A percentile compares a stretch with the other conserved stretches of the same genome.
Conservation (phyloP, 2,329 filamentous ascomycete genomes). For the Epichloe bromicola region DNA sequence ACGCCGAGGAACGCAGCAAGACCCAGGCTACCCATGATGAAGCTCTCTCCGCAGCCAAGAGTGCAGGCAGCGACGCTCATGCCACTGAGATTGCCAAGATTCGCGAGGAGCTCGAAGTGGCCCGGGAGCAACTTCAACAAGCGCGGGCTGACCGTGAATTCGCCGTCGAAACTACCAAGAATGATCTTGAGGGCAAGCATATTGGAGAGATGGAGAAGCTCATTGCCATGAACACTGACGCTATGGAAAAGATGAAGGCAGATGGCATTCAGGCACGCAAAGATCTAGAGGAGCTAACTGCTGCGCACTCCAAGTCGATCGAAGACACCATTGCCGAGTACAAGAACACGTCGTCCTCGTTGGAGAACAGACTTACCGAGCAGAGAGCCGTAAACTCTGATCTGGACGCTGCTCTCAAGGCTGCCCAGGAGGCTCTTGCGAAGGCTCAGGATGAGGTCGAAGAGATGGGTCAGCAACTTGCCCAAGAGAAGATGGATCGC, state of each 20-base stretch:
- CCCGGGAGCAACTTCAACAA: slow-evolving; percentile 33
- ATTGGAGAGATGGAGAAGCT: slow-evolving; percentile 35
- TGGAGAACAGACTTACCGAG: slow-evolving; percentile 23
- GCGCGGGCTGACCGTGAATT: slow-evolving; percentile 29
- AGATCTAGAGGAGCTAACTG: slow-evolving; percentile 31
- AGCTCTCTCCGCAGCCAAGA: slow-evolving; percentile 19
- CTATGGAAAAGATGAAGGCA: slow-evolving; percentile 26
- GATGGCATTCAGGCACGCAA: slow-evolving; percentile 24
- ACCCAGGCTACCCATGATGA: slow-evolving; percentile 17
- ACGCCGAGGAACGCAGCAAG: slow-evolving; percentile 24
- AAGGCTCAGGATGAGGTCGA: slow-evolving; percentile 35
- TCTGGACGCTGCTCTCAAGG: slow-evolving; percentile 22
- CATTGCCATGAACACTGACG: slow-evolving; percentile 27
- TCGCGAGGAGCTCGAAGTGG: slow-evolving; percentile 20
- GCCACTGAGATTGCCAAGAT: slow-evolving; percentile 19
- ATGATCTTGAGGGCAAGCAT: slow-evolving; percentile 32
- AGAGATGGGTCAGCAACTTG: slow-evolving; percentile 39
- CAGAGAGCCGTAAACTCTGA: slow-evolving; percentile 23
- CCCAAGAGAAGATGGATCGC: slow-evolving; percentile 46
- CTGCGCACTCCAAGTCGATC: slow-evolving; percentile 24
- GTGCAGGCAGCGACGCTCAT: slow-evolving; percentile 15
- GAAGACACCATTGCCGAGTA: slow-evolving; percentile 29
- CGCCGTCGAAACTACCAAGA: slow-evolving; percentile 31
- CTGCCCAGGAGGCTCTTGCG: slow-evolving; percentile 28
- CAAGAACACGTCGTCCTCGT: slow-evolving; percentile 18